These are phyloP conservation scores for Pythium volutum DNA, from an alignment of 352 stramenopile species.

Conservation along the genomic window DNA sequence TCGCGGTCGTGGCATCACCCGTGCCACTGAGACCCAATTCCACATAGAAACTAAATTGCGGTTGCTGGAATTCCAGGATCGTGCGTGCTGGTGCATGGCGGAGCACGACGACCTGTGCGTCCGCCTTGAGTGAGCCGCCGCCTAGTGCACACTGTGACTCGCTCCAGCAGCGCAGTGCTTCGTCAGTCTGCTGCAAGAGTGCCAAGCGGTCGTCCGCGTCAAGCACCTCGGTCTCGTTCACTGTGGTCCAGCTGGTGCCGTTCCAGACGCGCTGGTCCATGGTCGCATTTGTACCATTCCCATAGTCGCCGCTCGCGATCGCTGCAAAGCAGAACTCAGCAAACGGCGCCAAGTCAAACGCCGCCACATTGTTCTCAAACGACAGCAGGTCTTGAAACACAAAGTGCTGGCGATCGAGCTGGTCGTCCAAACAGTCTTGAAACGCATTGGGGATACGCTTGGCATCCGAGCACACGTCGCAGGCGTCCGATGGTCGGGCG, in stretches of 20 bases:
- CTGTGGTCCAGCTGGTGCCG: not conserved
- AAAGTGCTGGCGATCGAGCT: not conserved
- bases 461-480: conserved; percentile 17
- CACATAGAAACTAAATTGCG: conserved; percentile 29
- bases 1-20: conserved; percentile 15
- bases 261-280: not conserved
- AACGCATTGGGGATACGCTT: conserved; percentile 24
- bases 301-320: conserved; percentile 11
- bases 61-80: conserved; percentile 19
- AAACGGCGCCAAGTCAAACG: not conserved
- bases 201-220: not conserved
- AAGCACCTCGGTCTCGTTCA: not conserved
- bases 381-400: conserved; percentile 28
- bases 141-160: conserved; percentile 27
- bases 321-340: conserved; percentile 1
- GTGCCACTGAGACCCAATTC: conserved; percentile 21
- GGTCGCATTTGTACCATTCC: conserved; percentile 1
- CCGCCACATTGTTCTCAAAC: not conserved
- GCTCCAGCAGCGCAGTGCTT: conserved; percentile 11
- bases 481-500: conserved; percentile 20
- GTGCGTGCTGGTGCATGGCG: conserved; percentile 20
- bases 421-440: conserved; percentile 25
- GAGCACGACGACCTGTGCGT: conserved; percentile 34
- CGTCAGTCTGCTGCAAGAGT: conserved; percentile 1
- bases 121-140: conserved; percentile 18